Evolutionary conservation across 2,329 filamentous ascomycete species (phyloP).

Genomic region (Venturia nashicola): DNA sequence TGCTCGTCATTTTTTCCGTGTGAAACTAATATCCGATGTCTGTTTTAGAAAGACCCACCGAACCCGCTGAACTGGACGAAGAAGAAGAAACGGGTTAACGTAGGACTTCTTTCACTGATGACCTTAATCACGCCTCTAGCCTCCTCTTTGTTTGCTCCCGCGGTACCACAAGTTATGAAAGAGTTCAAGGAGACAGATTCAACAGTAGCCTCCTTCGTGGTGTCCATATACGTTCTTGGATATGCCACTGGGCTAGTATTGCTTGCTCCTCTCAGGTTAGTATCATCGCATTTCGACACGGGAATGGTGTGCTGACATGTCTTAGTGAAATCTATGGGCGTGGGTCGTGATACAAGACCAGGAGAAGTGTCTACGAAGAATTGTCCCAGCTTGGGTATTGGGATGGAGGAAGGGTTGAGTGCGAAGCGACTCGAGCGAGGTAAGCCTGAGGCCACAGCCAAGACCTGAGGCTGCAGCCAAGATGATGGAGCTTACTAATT

Average conservation of each 20-base stretch:
- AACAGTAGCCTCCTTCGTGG: conserved; percentile 23
- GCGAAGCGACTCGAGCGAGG: too few species aligned
- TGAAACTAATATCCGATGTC: background rate
- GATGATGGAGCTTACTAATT: background rate
- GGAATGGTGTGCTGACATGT: background rate
- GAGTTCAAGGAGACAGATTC: conserved; percentile 21
- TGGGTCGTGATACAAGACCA: too few species aligned
- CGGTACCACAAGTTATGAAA: conserved; percentile 19
- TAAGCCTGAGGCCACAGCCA: too few species aligned
- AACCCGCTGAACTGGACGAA: conserved; percentile 50
- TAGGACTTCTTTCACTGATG: conserved; percentile 15
- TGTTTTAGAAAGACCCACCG: conserved; percentile 21
- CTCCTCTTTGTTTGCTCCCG: conserved; percentile 25
- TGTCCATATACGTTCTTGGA: conserved; percentile 26
- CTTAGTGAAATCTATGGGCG: conserved; percentile 9
- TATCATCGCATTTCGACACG: background rate
- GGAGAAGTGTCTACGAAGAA: too few species aligned
- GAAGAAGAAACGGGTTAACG: conserved; percentile 32
- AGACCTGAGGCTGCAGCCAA: too few species aligned
- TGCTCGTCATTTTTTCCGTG: background rate
- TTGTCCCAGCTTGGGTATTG: too few species aligned
- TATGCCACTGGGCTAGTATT: conserved; percentile 23
- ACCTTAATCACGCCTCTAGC: conserved; percentile 18
- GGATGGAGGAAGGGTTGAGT: too few species aligned
- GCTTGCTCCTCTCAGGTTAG: conserved; percentile 6